These are phyloP conservation scores for Neonectria ditissima DNA, from an alignment of 2,329 filamentous ascomycete genomes.

Conservation along the genomic window DNA sequence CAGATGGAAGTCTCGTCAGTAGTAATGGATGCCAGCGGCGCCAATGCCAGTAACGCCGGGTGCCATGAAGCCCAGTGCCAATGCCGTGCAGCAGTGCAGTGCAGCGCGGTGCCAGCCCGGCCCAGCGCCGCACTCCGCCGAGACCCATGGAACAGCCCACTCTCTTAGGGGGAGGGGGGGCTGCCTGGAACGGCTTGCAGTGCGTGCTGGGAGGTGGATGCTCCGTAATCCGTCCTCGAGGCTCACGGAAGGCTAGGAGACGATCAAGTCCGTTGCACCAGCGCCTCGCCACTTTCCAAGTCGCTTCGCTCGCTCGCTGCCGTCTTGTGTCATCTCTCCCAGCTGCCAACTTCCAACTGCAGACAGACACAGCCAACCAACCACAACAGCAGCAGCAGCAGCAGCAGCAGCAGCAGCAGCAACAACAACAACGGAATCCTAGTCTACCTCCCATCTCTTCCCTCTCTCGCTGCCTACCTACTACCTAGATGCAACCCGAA, in stretches of 20 bases:
- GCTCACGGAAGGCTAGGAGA: background rate
- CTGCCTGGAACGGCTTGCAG: too few relatives aligned
- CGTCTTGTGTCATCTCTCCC: background rate
- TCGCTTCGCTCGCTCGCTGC: background rate
- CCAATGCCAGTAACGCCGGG: background rate
- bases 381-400: too few relatives aligned
- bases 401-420: too few relatives aligned
- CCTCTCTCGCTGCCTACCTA: too few relatives aligned
- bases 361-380: too few relatives aligned
- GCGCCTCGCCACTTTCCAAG: background rate
- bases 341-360: background rate
- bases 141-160: background rate
- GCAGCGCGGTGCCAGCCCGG: background rate
- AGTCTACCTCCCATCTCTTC: background rate
- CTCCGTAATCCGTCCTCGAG: background rate
- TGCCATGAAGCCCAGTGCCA: constrained; percentile 1
- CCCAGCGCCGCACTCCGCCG: background rate
- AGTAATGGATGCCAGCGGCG: constrained; percentile 12
- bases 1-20: constrained; percentile 3
- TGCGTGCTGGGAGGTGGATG: background rate
- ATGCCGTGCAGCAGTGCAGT: background rate
- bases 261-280: background rate
- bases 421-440: background rate
- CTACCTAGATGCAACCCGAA: background rate
- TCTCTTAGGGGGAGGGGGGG: too few relatives aligned